These are phyloP conservation scores for Phytophthora macrochlamydospora DNA, from an alignment of 352 stramenopile species.

Conservation along the genomic window DNA sequence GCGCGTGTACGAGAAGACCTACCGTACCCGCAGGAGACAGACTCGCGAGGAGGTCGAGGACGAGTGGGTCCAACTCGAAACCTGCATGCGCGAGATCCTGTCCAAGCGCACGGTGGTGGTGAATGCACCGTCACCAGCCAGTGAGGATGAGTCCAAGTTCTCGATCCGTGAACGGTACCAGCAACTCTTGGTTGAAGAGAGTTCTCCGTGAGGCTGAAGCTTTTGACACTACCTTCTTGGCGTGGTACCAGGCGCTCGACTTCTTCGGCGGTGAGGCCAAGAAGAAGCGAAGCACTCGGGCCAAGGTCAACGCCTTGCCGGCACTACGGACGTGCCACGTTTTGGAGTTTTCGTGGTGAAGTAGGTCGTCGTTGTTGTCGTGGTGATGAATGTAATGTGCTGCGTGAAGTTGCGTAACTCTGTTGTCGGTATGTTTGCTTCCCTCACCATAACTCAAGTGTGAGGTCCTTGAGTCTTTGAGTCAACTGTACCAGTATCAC, in stretches of 20 bases:
- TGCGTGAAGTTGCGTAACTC: no score
- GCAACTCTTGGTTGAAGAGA: conserved; percentile 32
- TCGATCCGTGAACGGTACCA: conserved; percentile 21
- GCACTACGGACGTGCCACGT: conserved; percentile 22
- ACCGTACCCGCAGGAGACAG: conserved; percentile 27
- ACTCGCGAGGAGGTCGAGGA: conserved; percentile 15
- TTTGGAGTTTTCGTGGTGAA: conserved; percentile 40
- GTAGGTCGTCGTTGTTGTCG: no score
- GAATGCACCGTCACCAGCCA: background rate
- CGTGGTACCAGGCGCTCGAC: conserved; percentile 14
- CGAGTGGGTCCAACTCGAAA: conserved; percentile 32
- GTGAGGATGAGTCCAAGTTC: conserved; percentile 6
- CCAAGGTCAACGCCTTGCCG: conserved; percentile 36
- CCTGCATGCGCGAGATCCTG: conserved; percentile 22
- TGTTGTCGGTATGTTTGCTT: no score
- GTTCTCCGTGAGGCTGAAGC: conserved; percentile 18
- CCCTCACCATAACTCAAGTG: no score
- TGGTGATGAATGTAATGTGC: no score
- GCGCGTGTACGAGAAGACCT: conserved; percentile 40
- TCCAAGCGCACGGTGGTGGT: conserved; percentile 27
- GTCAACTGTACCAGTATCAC: no score
- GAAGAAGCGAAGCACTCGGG: conserved; percentile 22
- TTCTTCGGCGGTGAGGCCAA: conserved; percentile 27
- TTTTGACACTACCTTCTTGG: conserved; percentile 16
- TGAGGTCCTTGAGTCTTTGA: no score